These are phyloP conservation scores for Macrolepiota dolichaula DNA, from an alignment of 768 basidiomycete genomes.

Conservation along the genomic window DNA sequence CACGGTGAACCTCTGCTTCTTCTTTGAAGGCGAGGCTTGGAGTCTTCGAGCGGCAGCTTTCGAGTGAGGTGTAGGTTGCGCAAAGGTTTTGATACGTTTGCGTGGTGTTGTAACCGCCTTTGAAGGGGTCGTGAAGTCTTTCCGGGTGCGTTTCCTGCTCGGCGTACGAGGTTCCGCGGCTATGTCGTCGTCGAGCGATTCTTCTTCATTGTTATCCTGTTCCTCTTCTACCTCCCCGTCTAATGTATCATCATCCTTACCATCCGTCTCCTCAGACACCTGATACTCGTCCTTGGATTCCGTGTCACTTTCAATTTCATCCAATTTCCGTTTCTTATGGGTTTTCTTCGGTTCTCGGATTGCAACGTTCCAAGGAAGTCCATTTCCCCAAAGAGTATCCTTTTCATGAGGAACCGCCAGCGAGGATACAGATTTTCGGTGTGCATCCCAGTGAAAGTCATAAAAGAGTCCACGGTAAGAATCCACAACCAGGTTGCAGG, in stretches of 20 bases:
- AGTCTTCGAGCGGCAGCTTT: slow-evolving; percentile 61
- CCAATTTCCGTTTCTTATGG: slow-evolving; percentile 11
- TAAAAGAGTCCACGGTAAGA: slow-evolving; percentile 61
- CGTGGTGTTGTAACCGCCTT: slow-evolving; percentile 17
- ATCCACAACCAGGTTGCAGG: slow-evolving; percentile 58
- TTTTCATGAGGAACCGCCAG: slow-evolving; percentile 24
- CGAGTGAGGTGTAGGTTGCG: slow-evolving; percentile 72
- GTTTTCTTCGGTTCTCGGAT: slow-evolving; percentile 12
- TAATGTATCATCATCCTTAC: slow-evolving; percentile 23
- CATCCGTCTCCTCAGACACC: slow-evolving; percentile 27
- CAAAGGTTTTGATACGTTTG: slow-evolving; percentile 35
- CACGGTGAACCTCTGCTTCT: slow-evolving; percentile 21
- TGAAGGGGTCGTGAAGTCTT: slow-evolving; percentile 19
- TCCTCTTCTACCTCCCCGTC: slow-evolving; percentile 25
- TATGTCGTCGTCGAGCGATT: slow-evolving; percentile 38
- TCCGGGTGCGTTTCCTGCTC: slow-evolving; percentile 16
- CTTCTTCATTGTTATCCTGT: slow-evolving; percentile 18
- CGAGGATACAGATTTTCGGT: slow-evolving; percentile 33
- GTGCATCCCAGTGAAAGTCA: slow-evolving; percentile 54
- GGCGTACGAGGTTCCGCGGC: slow-evolving; percentile 19
- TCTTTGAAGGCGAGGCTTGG: slow-evolving; percentile 24
- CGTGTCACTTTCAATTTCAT: slow-evolving; percentile 11
- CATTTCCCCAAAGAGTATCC: slow-evolving; percentile 32
- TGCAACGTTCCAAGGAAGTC: slow-evolving; percentile 45
- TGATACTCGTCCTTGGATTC: slow-evolving; percentile 18